These are phyloP conservation scores for Chrysosporium keratinophilum DNA, from an alignment of 2,329 filamentous ascomycete species.

Conservation along the genomic window DNA sequence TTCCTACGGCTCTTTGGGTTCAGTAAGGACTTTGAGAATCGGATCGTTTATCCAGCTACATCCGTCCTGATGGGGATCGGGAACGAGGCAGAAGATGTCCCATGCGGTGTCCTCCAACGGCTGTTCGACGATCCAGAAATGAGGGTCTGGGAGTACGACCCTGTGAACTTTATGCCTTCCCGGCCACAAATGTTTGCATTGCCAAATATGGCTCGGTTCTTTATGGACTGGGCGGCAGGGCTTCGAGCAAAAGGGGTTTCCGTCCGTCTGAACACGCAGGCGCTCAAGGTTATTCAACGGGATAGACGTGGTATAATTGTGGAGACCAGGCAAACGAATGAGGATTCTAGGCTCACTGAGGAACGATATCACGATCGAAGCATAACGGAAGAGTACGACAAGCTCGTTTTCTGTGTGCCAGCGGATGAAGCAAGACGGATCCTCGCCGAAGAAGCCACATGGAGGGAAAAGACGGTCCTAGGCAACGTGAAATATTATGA, in stretches of 20 bases:
- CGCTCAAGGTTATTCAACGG: constrained; percentile 42
- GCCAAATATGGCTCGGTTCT: constrained; percentile 49
- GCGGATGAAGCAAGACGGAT: constrained; percentile 48
- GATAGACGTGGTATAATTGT: constrained; percentile 44
- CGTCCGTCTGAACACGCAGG: constrained; percentile 46
- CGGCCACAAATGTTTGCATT: constrained; percentile 51
- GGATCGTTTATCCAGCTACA: constrained; percentile 60
- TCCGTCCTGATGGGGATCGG: constrained; percentile 65
- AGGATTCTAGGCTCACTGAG: constrained; percentile 10
- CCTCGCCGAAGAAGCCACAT: constrained; percentile 43
- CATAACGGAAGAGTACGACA: constrained; percentile 45
- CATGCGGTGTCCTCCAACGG: constrained; percentile 55
- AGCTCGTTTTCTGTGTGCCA: constrained; percentile 48
- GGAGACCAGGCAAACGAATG: constrained; percentile 19
- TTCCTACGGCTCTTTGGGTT: constrained; percentile 60
- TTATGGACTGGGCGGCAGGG: constrained; percentile 46
- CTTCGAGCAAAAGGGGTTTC: constrained; percentile 45
- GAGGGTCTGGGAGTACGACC: constrained; percentile 51
- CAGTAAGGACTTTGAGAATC: constrained; percentile 58
- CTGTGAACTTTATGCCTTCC: constrained; percentile 45
- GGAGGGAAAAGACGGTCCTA: constrained; percentile 56
- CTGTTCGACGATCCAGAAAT: constrained; percentile 50
- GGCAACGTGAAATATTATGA: constrained; percentile 58
- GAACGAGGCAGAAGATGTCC: constrained; percentile 62
- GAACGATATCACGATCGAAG: constrained; percentile 33